Conservation (phyloP, 345 rosid genomes). For the Durio zibethinus region DNA sequence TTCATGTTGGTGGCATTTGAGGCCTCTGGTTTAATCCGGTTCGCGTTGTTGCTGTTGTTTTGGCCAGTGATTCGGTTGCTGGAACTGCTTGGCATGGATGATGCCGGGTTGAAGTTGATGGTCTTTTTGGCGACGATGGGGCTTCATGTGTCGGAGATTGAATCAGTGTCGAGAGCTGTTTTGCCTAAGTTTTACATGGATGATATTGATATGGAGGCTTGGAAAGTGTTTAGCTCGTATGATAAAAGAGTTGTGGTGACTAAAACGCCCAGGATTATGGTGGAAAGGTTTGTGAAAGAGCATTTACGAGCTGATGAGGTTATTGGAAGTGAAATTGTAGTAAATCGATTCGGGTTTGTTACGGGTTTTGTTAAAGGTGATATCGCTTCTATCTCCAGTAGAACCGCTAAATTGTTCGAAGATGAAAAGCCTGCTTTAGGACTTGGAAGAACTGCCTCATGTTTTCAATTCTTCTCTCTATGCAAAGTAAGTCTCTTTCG, state of each 20-base stretch:
- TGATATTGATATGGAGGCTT: conserved; percentile 62
- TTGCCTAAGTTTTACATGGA: conserved; percentile 84
- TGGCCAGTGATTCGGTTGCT: conserved; percentile 74
- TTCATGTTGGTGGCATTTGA: conserved; percentile 92
- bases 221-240: conserved; percentile 57
- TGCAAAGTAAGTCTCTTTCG: conserved; percentile 50
- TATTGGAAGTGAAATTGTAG: conserved; percentile 56
- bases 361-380: conserved; percentile 49
- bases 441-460: conserved; percentile 33
- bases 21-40: conserved; percentile 79
- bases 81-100: conserved; percentile 39
- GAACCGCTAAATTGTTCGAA: conserved; percentile 44
- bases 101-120: conserved; percentile 56
- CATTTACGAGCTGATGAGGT: conserved; percentile 77
- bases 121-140: conserved; percentile 66
- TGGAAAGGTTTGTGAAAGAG: conserved; percentile 71
- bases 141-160: conserved; percentile 54
- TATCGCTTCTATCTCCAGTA: conserved; percentile 21
- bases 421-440: conserved; percentile 53
- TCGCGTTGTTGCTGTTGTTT: conserved; percentile 42
- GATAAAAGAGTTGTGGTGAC: conserved; percentile 72
- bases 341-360: conserved; percentile 65
- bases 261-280: conserved; percentile 70
- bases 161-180: conserved; percentile 83
- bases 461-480: conserved; percentile 44